Evolutionary conservation across 2,329 filamentous ascomycete species (phyloP).

Genomic region (Tolypocladium tropicale): DNA sequence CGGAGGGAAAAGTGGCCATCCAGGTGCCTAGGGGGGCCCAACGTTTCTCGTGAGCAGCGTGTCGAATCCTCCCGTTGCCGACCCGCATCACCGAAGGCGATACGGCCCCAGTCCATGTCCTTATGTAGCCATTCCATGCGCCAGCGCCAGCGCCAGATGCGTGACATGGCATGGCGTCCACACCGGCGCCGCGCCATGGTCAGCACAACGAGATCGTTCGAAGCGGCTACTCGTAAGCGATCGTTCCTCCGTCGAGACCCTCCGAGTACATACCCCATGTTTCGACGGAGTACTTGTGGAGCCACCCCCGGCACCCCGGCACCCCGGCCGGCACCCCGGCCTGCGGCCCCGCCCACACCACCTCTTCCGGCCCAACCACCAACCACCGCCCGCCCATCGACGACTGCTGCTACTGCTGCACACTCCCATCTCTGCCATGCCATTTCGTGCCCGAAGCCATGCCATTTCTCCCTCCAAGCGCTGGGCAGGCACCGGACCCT

Average conservation of each 20-base stretch:
- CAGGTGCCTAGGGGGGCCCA: no score
- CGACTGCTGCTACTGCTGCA: not conserved
- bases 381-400: not conserved
- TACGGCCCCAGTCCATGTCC: no score
- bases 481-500: not conserved
- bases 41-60: no score
- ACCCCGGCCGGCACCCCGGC: no score
- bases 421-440: not conserved
- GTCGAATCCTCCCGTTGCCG: no score
- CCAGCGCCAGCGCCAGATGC: no score
- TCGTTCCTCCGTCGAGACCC: not conserved
- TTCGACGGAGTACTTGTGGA: not conserved
- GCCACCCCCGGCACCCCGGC: not conserved
- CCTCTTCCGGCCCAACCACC: not conserved
- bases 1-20: no score
- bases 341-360: not conserved
- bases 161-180: not conserved
- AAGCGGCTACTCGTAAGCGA: no score
- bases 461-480: not conserved
- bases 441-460: not conserved
- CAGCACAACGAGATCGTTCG: no score
- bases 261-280: not conserved
- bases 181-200: no score
- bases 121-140: no score
- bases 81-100: no score